These are phyloP conservation scores for Nitzschia sp. DNA, from an alignment of 108 stramenopile genomes.

Conservation along the genomic window DNA sequence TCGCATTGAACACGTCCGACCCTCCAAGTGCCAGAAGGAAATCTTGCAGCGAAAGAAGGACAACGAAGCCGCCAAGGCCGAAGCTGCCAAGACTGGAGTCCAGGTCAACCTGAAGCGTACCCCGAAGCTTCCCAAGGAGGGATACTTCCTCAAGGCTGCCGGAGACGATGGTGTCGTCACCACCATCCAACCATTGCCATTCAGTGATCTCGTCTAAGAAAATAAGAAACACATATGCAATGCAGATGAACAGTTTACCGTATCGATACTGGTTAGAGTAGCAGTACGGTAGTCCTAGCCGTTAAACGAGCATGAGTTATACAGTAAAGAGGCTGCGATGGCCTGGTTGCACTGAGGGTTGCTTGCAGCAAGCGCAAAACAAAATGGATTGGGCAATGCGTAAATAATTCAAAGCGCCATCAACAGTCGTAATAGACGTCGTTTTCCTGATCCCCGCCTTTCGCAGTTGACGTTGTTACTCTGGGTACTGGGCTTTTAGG, in stretches of 20 bases:
- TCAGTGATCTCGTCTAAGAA: slow-evolving; percentile 90
- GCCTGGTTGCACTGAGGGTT: too few relatives aligned
- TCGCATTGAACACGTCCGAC: slow-evolving; percentile 96
- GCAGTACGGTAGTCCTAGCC: too few relatives aligned
- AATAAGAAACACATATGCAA: slow-evolving; percentile 5
- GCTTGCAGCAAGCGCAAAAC: too few relatives aligned
- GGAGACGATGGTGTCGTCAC: slow-evolving; percentile 77
- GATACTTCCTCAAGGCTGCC: slow-evolving; percentile 79
- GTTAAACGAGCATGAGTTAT: too few relatives aligned
- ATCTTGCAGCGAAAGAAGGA: slow-evolving; percentile 73
- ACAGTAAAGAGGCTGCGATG: too few relatives aligned
- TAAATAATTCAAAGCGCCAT: too few relatives aligned
- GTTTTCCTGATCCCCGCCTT: too few relatives aligned
- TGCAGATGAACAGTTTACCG: too few relatives aligned
- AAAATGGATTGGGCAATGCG: too few relatives aligned
- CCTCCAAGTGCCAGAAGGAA: slow-evolving; percentile 96
- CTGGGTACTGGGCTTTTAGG: background rate
- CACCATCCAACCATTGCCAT: slow-evolving; percentile 92
- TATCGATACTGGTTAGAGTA: too few relatives aligned
- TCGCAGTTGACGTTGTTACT: too few relatives aligned
- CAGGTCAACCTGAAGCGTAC: slow-evolving; percentile 92
- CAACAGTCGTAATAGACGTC: too few relatives aligned
- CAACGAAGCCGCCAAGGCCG: slow-evolving; percentile 86
- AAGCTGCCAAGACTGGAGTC: slow-evolving; percentile 78
- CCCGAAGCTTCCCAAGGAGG: slow-evolving; percentile 94